phyloP scores from a whole-genome alignment of 306 rosid genomes.

The Lathyrus sativus region DNA sequence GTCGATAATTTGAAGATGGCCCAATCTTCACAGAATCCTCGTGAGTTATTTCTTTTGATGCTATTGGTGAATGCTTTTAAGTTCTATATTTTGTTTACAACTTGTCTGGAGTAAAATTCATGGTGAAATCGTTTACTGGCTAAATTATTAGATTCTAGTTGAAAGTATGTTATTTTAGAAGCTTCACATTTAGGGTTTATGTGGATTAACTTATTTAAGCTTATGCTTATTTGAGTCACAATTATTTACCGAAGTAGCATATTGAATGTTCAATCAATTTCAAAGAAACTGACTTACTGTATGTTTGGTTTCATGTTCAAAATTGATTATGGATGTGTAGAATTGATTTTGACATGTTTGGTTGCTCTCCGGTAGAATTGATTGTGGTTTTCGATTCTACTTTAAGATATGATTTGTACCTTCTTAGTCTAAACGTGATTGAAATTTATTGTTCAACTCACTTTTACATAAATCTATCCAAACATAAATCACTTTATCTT shows the following conservation, averaged over 20 bases:
- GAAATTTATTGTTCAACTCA: too few species aligned
- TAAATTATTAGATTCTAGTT: conserved; percentile 4
- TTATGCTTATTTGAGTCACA: background rate
- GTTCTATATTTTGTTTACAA: background rate
- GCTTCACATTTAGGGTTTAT: background rate
- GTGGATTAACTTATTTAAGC: background rate
- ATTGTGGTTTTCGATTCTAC: too few species aligned
- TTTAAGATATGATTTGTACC: too few species aligned
- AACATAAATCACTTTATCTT: too few species aligned
- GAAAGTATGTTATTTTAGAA: conserved; percentile 14
- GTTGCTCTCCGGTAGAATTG: too few species aligned
- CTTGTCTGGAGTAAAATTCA: background rate
- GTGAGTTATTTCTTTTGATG: conserved; percentile 43
- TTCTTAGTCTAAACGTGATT: too few species aligned
- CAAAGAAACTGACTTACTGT: background rate
- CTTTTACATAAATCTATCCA: too few species aligned
- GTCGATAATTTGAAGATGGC: conserved; percentile 52
- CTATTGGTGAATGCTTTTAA: background rate
- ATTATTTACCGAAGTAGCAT: background rate
- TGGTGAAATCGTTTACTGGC: too few species aligned
- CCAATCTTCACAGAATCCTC: conserved; percentile 48
- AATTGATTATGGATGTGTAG: too few species aligned
- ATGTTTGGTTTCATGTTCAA: too few species aligned
- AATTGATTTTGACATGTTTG: too few species aligned
- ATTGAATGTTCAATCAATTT: conserved; percentile 19